A percentile compares a stretch with the other conserved stretches of the same genome.
Conservation (phyloP, 192 early-diverging fungal species). For the Gaertneriomyces semiglobifer region DNA sequence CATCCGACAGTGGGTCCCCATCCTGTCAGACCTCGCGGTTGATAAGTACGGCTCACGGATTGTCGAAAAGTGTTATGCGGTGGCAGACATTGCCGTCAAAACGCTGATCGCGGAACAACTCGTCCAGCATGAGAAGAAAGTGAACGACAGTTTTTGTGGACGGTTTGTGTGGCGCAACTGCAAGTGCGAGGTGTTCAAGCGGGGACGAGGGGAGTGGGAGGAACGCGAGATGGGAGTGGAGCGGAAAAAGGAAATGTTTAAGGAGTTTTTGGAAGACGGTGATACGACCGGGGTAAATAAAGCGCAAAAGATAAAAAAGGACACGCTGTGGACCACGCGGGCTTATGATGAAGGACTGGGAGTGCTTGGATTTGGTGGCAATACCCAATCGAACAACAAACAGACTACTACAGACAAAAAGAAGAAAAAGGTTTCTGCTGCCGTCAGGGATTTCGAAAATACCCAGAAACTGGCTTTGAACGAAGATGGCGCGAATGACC, state of each 20-base stretch:
- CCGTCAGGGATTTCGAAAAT: constrained; percentile 34
- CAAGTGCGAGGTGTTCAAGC: constrained; percentile 71
- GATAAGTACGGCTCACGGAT: constrained; percentile 77
- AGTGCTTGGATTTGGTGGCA: constrained; percentile 54
- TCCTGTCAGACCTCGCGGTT: constrained; percentile 56
- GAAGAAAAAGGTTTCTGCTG: constrained; percentile 5
- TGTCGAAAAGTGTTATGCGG: constrained; percentile 74
- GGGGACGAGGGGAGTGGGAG: constrained; percentile 72
- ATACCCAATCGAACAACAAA: constrained; percentile 38
- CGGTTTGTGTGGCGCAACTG: constrained; percentile 76
- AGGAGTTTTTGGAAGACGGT: constrained; percentile 65
- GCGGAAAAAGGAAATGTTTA: constrained; percentile 74
- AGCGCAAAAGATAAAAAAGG: background rate
- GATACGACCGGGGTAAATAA: constrained; percentile 25
- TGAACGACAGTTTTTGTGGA: constrained; percentile 60
- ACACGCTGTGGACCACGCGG: constrained; percentile 34
- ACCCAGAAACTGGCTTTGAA: constrained; percentile 24
- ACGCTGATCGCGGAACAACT: constrained; percentile 73
- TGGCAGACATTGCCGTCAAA: constrained; percentile 69
- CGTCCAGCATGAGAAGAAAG: constrained; percentile 51
- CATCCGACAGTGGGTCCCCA: constrained; percentile 52
- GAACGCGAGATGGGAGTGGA: constrained; percentile 69
- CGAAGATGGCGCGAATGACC: background rate
- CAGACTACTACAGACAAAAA: constrained; percentile 48
- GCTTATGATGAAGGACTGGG: constrained; percentile 49